A percentile compares a stretch with the other conserved stretches of the same genome.
phyloP scores from a whole-genome alignment of 2,329 filamentous ascomycete genomes.

The Falciphora oryzae region DNA sequence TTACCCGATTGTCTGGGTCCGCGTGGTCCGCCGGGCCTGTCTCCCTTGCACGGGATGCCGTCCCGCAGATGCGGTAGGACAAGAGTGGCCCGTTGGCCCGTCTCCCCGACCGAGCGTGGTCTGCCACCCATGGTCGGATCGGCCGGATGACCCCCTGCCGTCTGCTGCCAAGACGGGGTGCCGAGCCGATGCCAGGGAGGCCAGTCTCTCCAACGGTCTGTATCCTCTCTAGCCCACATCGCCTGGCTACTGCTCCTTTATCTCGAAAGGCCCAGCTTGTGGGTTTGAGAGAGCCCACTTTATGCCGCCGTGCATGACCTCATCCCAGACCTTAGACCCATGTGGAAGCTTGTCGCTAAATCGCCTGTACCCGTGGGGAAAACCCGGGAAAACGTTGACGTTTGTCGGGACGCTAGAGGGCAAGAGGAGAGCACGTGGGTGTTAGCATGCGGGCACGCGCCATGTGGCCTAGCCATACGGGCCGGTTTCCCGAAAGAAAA shows the following conservation, averaged over 20 bases:
- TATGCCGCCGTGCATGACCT: conserved; percentile 41
- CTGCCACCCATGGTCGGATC: neutral
- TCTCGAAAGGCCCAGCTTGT: conserved; percentile 46
- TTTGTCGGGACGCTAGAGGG: conserved; percentile 24
- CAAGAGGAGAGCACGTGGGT: conserved; percentile 20
- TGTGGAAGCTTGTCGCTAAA: conserved; percentile 22
- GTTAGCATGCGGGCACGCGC: conserved; percentile 16
- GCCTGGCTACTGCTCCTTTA: conserved; percentile 8
- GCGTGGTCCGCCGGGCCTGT: neutral
- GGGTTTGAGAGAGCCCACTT: conserved; percentile 39
- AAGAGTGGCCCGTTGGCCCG: neutral
- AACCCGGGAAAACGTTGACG: conserved; percentile 17
- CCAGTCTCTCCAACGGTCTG: neutral
- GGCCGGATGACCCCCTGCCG: neutral
- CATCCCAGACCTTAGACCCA: conserved; percentile 33
- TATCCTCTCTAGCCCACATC: neutral
- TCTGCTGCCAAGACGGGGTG: neutral
- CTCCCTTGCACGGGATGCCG: too few species aligned
- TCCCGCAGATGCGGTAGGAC: neutral
- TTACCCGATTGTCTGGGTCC: too few species aligned
- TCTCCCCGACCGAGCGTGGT: neutral
- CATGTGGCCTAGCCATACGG: conserved; percentile 8
- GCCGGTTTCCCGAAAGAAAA: conserved; percentile 15
- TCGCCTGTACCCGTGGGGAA: conserved; percentile 16
- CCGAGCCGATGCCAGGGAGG: too few species aligned